Evolutionary conservation across 805 yeast genomes (phyloP), one percentile per base, ranked within the genome.

Genomic region (Pichia exigua): DNA sequence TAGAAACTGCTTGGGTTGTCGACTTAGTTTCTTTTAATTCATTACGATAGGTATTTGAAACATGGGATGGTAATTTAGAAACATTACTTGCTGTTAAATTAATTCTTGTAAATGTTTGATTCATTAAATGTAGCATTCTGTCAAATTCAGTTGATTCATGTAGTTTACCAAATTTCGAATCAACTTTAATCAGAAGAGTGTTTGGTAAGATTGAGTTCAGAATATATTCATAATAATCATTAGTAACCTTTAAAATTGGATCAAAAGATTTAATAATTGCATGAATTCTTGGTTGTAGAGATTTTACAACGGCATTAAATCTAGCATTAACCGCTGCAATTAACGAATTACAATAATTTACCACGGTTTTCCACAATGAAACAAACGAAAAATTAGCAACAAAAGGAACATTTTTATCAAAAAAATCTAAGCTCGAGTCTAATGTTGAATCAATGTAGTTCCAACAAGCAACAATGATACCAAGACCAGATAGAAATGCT

Each of bases 1-100:
- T 65, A 2, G 68, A 65, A n/a, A 71, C 57, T 2, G 72, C 73
- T 27, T 59, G 60, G 15, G 70, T 59, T 18, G 70, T 54, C 4
- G 68, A 56, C 1, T 61, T 54, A 5, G 60, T 55, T 27, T 68
- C 64, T 15, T 59, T 56, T 48, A 59, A 57, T 52, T 69, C 71
- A 18, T 59, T 57, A 17, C 54, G 41, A 56, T 68, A 71, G 27
- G 64, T 62, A 21, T 58, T 58, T n/a, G 60, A 46, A 32, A 69
- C 66, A 50, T 70, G 70, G 2, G 61, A 54, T 12, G 70, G 68
- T 7, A 64, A 39, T n/a, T 60, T 52, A 5, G 64, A 48, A 22
- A 63, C 66, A 39, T 56, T 60, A 22, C 53, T 46, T 20, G 68
- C 65, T n/a, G 62, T 49, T 8, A 67, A 66, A 11, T 54, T 26